Evolutionary conservation across 441 rosid genomes (phyloP).

Genomic region (Adansonia grandidieri): DNA sequence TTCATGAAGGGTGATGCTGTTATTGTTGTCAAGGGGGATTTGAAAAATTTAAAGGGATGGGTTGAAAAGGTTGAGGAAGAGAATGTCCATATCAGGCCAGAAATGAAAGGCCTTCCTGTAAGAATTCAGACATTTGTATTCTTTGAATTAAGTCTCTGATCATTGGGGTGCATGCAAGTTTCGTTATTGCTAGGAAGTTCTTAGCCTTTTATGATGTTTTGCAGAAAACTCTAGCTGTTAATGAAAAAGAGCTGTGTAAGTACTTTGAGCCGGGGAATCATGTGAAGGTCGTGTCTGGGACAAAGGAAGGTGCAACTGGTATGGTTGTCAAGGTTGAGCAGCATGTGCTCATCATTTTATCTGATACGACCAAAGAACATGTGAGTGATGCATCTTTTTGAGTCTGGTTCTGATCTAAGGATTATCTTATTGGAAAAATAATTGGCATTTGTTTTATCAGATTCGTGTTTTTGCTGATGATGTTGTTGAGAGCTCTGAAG

Average conservation of each 20-base stretch:
- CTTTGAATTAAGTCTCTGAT: constrained; percentile 11
- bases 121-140: constrained; percentile 39
- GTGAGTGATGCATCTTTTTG: constrained; percentile 46
- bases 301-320: constrained; percentile 94
- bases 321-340: constrained; percentile 99
- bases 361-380: constrained; percentile 96
- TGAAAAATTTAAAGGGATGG: constrained; percentile 95
- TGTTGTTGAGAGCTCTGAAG: constrained; percentile 97
- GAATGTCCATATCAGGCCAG: constrained; percentile 86
- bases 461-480: constrained; percentile 93
- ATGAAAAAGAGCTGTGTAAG: constrained; percentile 95
- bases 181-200: neutral
- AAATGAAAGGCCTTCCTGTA: constrained; percentile 94
- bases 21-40: constrained; percentile 91
- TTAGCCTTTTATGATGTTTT: constrained; percentile 28
- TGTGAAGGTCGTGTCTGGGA: constrained; percentile 94
- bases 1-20: constrained; percentile 99
- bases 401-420: neutral
- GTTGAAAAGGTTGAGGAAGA: constrained; percentile 99
- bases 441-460: constrained; percentile 43
- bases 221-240: constrained; percentile 89
- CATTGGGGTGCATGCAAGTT: constrained; percentile 16
- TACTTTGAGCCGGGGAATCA: constrained; percentile 98
- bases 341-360: constrained; percentile 86
- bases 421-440: neutral